phyloP scores from a whole-genome alignment of 352 stramenopile genomes.

The Globisporangium polare region DNA sequence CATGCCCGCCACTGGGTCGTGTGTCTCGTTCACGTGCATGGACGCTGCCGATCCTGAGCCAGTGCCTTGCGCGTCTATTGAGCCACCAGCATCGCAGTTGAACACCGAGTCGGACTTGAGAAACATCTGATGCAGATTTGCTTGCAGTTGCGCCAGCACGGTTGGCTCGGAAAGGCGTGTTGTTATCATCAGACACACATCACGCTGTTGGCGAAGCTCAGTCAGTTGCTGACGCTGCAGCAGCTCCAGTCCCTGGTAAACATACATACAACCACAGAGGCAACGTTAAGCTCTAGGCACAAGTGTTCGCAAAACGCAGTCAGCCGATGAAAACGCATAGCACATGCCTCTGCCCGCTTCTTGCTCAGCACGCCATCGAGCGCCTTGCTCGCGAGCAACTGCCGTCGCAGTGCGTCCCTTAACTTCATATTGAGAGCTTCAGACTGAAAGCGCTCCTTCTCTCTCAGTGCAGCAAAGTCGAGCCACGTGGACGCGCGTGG shows the following conservation, averaged over 20 bases:
- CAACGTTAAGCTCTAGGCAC: neutral
- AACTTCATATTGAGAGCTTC: conserved; percentile 8
- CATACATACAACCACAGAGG: neutral
- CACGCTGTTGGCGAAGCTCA: neutral
- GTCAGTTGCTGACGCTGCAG: neutral
- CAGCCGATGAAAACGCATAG: neutral
- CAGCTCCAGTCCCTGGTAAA: neutral
- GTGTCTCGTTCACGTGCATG: neutral
- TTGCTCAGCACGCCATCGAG: conserved; percentile 1
- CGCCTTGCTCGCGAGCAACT: neutral
- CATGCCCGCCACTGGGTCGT: neutral
- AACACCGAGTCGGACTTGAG: neutral
- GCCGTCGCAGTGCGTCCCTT: neutral
- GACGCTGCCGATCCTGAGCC: neutral
- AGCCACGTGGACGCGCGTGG: neutral
- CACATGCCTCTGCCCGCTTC: neutral
- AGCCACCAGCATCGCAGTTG: neutral
- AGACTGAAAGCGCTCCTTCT: neutral
- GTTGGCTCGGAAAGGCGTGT: neutral
- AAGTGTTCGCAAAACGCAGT: too few species aligned
- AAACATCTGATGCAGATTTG: neutral
- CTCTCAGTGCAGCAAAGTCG: conserved; percentile 4
- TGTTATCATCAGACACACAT: neutral
- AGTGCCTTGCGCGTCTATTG: neutral
- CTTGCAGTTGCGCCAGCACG: neutral